These are phyloP conservation scores for Annulohypoxylon maeteangense DNA, from an alignment of 495 filamentous ascomycete genomes.

Conservation along the genomic window DNA sequence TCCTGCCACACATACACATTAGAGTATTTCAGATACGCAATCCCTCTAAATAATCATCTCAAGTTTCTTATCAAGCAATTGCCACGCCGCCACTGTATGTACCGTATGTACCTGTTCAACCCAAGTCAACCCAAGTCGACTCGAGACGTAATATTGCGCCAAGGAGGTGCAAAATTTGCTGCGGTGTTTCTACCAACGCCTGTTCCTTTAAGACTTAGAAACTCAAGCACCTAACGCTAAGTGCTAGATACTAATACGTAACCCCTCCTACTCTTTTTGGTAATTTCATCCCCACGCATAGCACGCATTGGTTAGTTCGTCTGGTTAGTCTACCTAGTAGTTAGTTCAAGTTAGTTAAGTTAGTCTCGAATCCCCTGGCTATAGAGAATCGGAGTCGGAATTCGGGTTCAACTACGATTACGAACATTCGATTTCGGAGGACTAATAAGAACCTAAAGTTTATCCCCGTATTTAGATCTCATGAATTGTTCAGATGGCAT, in stretches of 20 bases:
- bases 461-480: not conserved
- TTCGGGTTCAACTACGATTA: conserved; percentile 11
- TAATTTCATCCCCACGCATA: conserved; percentile 5
- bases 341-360: not conserved
- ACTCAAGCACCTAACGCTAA: not conserved
- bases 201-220: conserved; percentile 1
- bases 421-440: not conserved
- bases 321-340: not conserved
- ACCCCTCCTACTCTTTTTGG: conserved; percentile 37
- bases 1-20: not conserved
- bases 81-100: not conserved
- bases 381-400: conserved; percentile 8
- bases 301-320: not conserved
- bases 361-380: not conserved
- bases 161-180: not conserved
- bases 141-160: conserved; percentile 2
- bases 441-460: not conserved
- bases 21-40: conserved; percentile 19
- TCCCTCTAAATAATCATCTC: conserved; percentile 7
- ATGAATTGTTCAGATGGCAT: not conserved
- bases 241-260: not conserved
- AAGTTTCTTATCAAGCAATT: not conserved
- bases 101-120: not conserved
- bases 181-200: not conserved
- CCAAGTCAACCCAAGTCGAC: conserved; percentile 11